Conservation (phyloP, 2,329 filamentous ascomycete genomes). For the Neocucurbitaria cava region DNA sequence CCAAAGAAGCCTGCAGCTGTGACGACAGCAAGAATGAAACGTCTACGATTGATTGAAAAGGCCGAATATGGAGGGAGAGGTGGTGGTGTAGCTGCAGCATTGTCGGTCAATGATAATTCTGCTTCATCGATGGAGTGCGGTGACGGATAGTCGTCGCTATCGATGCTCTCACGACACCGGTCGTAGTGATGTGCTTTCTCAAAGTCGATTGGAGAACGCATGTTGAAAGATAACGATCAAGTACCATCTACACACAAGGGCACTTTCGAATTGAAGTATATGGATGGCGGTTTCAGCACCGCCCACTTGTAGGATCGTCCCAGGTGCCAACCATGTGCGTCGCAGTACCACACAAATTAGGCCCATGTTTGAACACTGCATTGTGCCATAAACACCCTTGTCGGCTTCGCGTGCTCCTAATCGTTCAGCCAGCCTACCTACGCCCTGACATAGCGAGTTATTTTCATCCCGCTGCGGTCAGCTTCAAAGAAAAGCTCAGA, state of each 20-base stretch:
- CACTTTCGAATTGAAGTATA: conserved; percentile 23
- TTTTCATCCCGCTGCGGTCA: conserved; percentile 27
- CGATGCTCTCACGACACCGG: conserved; percentile 30
- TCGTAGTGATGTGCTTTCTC: conserved; percentile 30
- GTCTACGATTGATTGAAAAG: conserved; percentile 44
- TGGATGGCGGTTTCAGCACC: conserved; percentile 19
- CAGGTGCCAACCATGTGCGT: conserved; percentile 20
- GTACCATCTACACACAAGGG: conserved; percentile 2
- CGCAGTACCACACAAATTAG: conserved; percentile 9
- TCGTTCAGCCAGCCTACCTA: conserved; percentile 6
- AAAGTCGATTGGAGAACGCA: conserved; percentile 34
- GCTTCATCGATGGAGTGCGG: conserved; percentile 18
- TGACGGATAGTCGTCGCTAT: conserved; percentile 26
- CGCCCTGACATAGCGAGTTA: conserved; percentile 15
- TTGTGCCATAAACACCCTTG: conserved; percentile 10
- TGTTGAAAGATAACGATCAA: conserved; percentile 8
- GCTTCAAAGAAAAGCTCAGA: conserved; percentile 11
- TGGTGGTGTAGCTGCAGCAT: conserved; percentile 6
- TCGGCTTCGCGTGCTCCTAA: conserved; percentile 8
- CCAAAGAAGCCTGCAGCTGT: conserved; percentile 54
- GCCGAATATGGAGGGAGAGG: conserved; percentile 46
- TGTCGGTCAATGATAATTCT: conserved; percentile 15
- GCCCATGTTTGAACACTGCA: conserved; percentile 9
- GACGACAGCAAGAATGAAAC: conserved; percentile 50
- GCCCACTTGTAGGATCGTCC: conserved; percentile 20